phyloP scores from a whole-genome alignment of 2,329 filamentous ascomycete species.

The Cercospora sesami region DNA sequence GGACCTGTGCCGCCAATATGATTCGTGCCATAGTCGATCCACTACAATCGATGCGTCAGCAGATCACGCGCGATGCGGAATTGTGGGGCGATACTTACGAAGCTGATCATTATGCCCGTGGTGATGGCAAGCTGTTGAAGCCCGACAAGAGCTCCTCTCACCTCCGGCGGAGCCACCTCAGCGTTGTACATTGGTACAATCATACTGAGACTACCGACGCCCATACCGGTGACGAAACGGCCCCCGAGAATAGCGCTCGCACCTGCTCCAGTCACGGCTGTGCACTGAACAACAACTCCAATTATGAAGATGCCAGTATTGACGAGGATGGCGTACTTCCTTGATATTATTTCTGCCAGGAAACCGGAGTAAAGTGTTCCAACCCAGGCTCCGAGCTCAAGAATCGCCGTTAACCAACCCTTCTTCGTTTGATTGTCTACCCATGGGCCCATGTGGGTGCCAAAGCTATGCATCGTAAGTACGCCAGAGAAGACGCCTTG shows the following conservation, averaged over 20 bases:
- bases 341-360: conserved; percentile 62
- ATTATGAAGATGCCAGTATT: conserved; percentile 67
- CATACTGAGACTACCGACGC: conserved; percentile 67
- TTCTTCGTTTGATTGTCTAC: conserved; percentile 43
- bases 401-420: conserved; percentile 59
- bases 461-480: conserved; percentile 52
- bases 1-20: conserved; percentile 57
- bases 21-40: conserved; percentile 35
- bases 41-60: not conserved
- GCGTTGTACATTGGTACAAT: conserved; percentile 53
- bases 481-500: conserved; percentile 76
- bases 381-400: conserved; percentile 77
- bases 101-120: conserved; percentile 58
- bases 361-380: conserved; percentile 69
- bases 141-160: conserved; percentile 65
- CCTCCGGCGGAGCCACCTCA: conserved; percentile 59
- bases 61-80: no score
- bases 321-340: conserved; percentile 69
- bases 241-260: conserved; percentile 66
- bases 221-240: conserved; percentile 68
- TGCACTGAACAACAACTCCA: conserved; percentile 68
- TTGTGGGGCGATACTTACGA: conserved; percentile 40
- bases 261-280: conserved; percentile 56
- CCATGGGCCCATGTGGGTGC: conserved; percentile 44
- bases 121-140: conserved; percentile 65